These are phyloP conservation scores for Tremella mesenterica DNA, from an alignment of 768 basidiomycete species.

Conservation along the genomic window DNA sequence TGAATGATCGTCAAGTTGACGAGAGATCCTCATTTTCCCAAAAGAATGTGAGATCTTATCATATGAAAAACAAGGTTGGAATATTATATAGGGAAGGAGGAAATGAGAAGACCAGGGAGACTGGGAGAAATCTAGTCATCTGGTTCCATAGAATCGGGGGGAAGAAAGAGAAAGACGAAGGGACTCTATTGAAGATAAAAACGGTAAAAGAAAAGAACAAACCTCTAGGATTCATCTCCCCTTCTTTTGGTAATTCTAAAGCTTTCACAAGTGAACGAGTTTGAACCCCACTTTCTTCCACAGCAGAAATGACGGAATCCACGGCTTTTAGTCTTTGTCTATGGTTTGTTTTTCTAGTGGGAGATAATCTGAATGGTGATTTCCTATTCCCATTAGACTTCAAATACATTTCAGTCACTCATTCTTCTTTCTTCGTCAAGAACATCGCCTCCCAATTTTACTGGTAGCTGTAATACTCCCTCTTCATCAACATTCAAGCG, in stretches of 20 bases:
- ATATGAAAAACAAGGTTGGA: too few relatives aligned
- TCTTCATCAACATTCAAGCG: background rate
- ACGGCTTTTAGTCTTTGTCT: constrained; percentile 82
- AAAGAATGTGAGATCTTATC: too few relatives aligned
- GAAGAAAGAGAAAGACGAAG: too few relatives aligned
- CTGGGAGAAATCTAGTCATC: too few relatives aligned
- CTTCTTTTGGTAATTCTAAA: constrained; percentile 78
- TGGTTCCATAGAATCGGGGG: too few relatives aligned
- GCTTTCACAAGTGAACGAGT: constrained; percentile 54
- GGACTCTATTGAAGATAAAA: too few relatives aligned
- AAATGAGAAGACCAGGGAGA: too few relatives aligned
- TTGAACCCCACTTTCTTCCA: constrained; percentile 69
- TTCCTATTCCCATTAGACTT: constrained; percentile 60
- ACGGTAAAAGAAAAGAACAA: constrained; percentile 7
- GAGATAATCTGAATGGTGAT: constrained; percentile 82
- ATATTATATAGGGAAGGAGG: too few relatives aligned
- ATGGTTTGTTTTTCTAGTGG: constrained; percentile 84
- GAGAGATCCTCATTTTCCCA: too few relatives aligned
- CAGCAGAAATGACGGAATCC: constrained; percentile 83
- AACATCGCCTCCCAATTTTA: background rate
- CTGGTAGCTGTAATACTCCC: background rate
- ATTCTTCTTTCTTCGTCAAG: background rate
- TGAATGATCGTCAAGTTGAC: too few relatives aligned
- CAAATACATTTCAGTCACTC: too few relatives aligned
- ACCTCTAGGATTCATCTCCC: constrained; percentile 72